phyloP scores from a whole-genome alignment of 2,329 filamentous ascomycete species.

The Grosmannia serpens region DNA sequence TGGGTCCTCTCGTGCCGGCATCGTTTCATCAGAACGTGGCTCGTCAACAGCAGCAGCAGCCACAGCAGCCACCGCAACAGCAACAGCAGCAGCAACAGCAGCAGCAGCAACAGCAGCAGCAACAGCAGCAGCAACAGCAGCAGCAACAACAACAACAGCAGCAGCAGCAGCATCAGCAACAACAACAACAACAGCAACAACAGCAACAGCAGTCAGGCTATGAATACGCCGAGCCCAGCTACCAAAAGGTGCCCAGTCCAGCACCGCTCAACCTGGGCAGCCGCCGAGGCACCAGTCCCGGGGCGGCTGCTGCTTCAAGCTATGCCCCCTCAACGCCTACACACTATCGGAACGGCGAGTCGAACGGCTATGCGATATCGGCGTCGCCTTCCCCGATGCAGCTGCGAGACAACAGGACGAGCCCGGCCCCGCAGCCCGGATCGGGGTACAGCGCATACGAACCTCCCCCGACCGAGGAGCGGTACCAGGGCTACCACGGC shows the following conservation, averaged over 20 bases:
- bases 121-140: no score
- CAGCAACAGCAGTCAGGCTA: constrained; percentile 1
- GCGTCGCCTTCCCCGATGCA: constrained; percentile 8
- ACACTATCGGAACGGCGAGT: constrained; percentile 3
- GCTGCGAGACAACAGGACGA: background rate
- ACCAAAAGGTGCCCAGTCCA: constrained; percentile 22
- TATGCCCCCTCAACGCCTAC: constrained; percentile 14
- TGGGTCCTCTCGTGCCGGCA: constrained; percentile 16
- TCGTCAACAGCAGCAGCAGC: no score
- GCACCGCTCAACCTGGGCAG: constrained; percentile 33
- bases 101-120: no score
- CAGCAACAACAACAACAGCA: constrained; percentile 11
- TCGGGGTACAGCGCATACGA: constrained; percentile 11
- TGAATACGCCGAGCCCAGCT: background rate
- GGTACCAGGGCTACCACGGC: constrained; percentile 20
- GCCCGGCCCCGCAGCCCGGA: background rate
- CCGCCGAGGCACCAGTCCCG: constrained; percentile 18
- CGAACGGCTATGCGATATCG: background rate
- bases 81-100: no score
- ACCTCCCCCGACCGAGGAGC: constrained; percentile 18
- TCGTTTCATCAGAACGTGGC: constrained; percentile 12
- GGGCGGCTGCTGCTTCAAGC: constrained; percentile 11
- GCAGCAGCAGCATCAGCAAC: no score
- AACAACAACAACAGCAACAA: no score
- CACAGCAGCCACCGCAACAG: constrained; percentile 11